Evolutionary conservation across 805 yeast species (phyloP), one percentile per base, ranked within the genome.

Genomic region (Candida glaebosa): DNA sequence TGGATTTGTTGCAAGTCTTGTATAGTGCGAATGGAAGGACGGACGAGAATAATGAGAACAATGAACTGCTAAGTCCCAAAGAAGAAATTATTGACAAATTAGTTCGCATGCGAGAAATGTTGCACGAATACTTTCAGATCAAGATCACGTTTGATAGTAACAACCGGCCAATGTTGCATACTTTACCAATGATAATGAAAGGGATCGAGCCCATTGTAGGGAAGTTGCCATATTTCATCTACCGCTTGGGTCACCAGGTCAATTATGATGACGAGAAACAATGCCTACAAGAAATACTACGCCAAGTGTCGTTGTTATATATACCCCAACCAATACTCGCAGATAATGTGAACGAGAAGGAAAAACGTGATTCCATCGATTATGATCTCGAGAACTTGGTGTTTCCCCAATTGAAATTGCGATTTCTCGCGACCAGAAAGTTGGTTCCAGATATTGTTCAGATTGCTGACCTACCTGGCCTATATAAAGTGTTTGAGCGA

Each of bases 401-500:
- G 1, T 82, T 88, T 47, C 95, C 95, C 0, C 61, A 76, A 17
- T 56, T 87, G 5, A 81, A 82, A 48, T 69, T 69, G 44, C 63
- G 80, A 35, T 76, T 88, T 19, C 56, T 88, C 10, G 95, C 90
- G 0, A 77, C 95, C 0, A 67, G 67, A 10, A 55, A 53, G 2
- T 51, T 88, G 28, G 49, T 61, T 3, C 55, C 68, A 10, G 82
- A 79, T 42, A 79, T 89, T 3, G 75, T 87, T 4, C 96, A 91
- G 58, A 79, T 93, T 30, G 97, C 99, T 0, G 89, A 83, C 56
- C 61, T 93, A 22, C 98, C 98, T 2, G 96, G 96, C 0, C 67
- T 93, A 42, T 93, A 93, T 61, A 78, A 74, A 53, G 95, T 95
- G 3, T 93, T 93, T 68, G 99, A 93, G 65, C 73, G 99, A 57